These are phyloP conservation scores for Potentilla sterilis DNA, from an alignment of 306 rosid genomes.

Conservation along the genomic window DNA sequence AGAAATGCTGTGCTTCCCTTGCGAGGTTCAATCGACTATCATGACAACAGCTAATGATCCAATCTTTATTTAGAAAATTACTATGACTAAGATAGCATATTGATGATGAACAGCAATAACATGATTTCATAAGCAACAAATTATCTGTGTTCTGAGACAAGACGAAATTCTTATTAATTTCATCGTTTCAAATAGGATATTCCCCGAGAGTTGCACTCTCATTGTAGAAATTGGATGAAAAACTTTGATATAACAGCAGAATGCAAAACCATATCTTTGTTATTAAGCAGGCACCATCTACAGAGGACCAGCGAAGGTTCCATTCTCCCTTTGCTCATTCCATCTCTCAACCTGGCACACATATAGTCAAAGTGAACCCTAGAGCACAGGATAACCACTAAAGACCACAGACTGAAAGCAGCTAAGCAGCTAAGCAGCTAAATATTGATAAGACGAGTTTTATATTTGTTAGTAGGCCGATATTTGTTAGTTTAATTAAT, in stretches of 20 bases:
- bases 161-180: constrained; percentile 74
- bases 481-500: too few species aligned
- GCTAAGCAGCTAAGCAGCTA: too few species aligned
- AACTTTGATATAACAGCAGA: constrained; percentile 28
- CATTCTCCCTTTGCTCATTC: constrained; percentile 98
- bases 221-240: constrained; percentile 25
- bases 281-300: constrained; percentile 40
- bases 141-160: constrained; percentile 29
- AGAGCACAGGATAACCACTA: neutral
- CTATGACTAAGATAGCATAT: neutral
- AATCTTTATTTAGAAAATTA: neutral
- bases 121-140: constrained; percentile 32
- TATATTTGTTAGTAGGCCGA: too few species aligned
- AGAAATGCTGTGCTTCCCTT: neutral
- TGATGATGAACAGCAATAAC: constrained; percentile 9
- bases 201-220: constrained; percentile 46
- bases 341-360: constrained; percentile 75
- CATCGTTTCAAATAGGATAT: constrained; percentile 39
- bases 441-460: too few species aligned
- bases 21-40: neutral
- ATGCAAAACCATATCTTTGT: constrained; percentile 26
- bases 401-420: neutral
- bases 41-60: neutral
- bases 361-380: neutral
- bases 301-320: constrained; percentile 96